Evolutionary conservation across 495 filamentous ascomycete genomes (phyloP), one percentile per base, ranked within the genome.

Genomic region (Letharia lupina): DNA sequence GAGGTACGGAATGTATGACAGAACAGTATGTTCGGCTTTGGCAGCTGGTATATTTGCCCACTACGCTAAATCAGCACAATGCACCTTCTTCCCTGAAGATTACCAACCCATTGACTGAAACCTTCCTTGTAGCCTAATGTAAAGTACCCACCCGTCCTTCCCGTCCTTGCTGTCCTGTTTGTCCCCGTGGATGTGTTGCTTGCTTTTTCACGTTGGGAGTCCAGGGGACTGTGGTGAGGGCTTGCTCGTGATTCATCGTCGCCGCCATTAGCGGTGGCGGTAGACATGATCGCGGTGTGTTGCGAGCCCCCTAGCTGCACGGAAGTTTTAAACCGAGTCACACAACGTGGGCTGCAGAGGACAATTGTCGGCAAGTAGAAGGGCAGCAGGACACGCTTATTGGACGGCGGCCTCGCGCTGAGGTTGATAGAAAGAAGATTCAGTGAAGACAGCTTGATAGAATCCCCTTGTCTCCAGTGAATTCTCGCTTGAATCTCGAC

Each of bases 101-200:
- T 12, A 59, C 35, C 12, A 39, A 92, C 91, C 93, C 94, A 98
- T 83, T 98, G 95, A 62, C 79, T 84, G 65, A 94, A 89, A 16
- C 89, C 93, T 61, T 96, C 93, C 70, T 91, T 91, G 77, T 95
- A 96, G 35, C 91, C 88, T 33, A 98, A 77, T 5, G 94, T 91
- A 70, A 98, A 97, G 74, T 83, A 86, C 20, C 71, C 70, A 41
- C 65, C 66, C 18, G 75, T 65, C 18, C 70, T 71, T 65, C 73
- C 70, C 64, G 73, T 77, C 60, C 70, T 71, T 65, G 73, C 70
- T 63, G 73, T 77, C 60, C 72, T 75, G 68, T 61, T 71, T 39
- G 60, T 58, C 68, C 73, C 67, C 45, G 68, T 63, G 42, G 70
- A 48, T 18, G 41, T 67, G 10, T 52, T 66, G 47, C 9, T 44